These are phyloP conservation scores for Dipteronia sinensis DNA, from an alignment of 345 rosid genomes.

Conservation along the genomic window DNA sequence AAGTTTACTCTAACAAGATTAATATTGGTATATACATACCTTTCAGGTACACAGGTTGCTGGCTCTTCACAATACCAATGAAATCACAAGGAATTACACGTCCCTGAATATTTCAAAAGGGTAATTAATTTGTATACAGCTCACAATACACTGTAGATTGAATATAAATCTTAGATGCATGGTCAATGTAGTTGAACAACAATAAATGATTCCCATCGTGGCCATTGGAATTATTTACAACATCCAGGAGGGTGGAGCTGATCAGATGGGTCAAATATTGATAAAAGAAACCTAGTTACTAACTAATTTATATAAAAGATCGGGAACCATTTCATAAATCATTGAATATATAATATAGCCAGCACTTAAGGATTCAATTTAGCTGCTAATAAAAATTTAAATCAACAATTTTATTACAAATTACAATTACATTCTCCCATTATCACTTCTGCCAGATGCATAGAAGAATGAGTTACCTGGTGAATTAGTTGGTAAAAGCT, in stretches of 20 bases:
- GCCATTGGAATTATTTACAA: background rate
- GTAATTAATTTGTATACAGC: constrained; percentile 1
- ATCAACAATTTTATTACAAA: background rate
- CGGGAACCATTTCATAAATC: constrained; percentile 1
- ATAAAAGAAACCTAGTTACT: background rate
- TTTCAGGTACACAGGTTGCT: constrained; percentile 88
- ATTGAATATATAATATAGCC: background rate
- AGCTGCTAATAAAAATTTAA: background rate
- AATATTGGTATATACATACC: constrained; percentile 41
- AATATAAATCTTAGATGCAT: constrained; percentile 3
- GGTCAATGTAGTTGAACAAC: background rate
- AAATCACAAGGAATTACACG: constrained; percentile 95
- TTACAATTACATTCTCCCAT: background rate
- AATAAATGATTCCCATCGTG: background rate
- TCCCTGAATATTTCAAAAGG: constrained; percentile 56
- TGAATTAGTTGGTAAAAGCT: constrained; percentile 99
- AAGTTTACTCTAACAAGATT: background rate
- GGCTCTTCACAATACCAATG: constrained; percentile 83
- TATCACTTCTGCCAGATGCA: constrained; percentile 5
- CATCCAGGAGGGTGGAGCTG: background rate
- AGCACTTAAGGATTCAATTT: background rate
- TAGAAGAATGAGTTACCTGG: constrained; percentile 54
- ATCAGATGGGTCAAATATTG: background rate
- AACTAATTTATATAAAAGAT: background rate
- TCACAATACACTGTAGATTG: background rate